Conservation (phyloP, 2,329 filamentous ascomycete species). For the Cladosporium sphaerospermum region DNA sequence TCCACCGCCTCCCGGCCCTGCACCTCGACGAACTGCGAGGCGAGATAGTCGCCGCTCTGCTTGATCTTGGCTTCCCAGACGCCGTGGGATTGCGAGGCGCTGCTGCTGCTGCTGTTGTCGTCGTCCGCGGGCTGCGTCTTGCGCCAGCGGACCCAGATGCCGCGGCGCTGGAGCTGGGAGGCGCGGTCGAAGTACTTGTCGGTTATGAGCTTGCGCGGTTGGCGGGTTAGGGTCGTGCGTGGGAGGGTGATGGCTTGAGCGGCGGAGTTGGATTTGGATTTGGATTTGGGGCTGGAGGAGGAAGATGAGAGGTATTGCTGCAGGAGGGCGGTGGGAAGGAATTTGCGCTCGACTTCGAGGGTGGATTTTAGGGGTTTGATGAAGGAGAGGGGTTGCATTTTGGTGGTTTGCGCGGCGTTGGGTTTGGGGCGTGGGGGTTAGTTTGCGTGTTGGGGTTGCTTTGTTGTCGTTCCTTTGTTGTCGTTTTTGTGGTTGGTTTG, state of each 20-base stretch:
- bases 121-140: neutral
- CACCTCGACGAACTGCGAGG: conserved; percentile 16
- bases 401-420: neutral
- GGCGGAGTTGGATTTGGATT: neutral
- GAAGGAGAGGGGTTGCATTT: neutral
- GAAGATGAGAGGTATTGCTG: neutral
- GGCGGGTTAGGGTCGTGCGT: neutral
- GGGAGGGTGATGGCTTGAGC: neutral
- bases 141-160: conserved; percentile 15
- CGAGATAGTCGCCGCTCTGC: conserved; percentile 13
- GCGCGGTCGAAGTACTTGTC: conserved; percentile 19
- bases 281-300: neutral
- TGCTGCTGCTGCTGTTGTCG: neutral
- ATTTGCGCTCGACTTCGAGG: conserved; percentile 20
- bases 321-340: conserved; percentile 11
- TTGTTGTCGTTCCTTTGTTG: neutral
- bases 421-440: neutral
- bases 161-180: conserved; percentile 8
- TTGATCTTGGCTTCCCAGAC: conserved; percentile 18
- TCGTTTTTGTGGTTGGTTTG: neutral
- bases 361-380: neutral
- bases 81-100: neutral
- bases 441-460: neutral
- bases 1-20: conserved; percentile 4
- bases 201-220: conserved; percentile 7